Evolutionary conservation across 768 basidiomycete species (phyloP), one percentile per base, ranked within the genome.

Genomic region (Gautieria morchelliformis): DNA sequence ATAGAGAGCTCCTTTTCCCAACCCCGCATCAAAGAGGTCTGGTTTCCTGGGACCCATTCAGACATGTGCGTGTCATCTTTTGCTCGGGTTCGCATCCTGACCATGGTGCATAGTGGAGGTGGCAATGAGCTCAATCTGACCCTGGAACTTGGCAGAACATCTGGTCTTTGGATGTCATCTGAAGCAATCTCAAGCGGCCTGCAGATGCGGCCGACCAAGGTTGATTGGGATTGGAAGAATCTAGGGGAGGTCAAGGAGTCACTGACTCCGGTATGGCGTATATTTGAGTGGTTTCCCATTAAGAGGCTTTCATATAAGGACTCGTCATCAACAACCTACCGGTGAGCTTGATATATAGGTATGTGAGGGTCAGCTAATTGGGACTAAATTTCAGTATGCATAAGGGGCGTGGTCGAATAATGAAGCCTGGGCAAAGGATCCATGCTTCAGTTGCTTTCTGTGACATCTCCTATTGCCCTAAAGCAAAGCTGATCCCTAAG

Each of bases 11-110:
- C 27, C 27, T 27, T 5, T 5, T 5, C 2, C 27, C 32, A 7
- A 5, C 52, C 24, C 15, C 64, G 61, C 58, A 54, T 74, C 32
- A 74, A 72, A 58, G 74, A 75, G 49, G 71, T 74, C 27, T 76
- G 75, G 75, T 75, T 76, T 60, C 64, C 72, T 1, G 75, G 74
- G 32, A 58, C 58, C 53, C 72, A 75, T 60, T 69, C 70, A 0
- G 74, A 75, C 51, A 63, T 74, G 74, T 74, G 60, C 15, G 71
- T 67, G 30, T 14, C 1, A n/a, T 1, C 46, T 22, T n/a, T 53
- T 4, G 33, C 20, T 7, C 5, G 8, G 9, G 10, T 10, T 51
- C 33, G 10, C n/a, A 30, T 15, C 17, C 46, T n/a, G 20, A 19
- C 27, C 8, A 0, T 24, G 1, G 35, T 24, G 35, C 3, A 20